Evolutionary conservation across 257 asterid species (phyloP).

Genomic region (Nemophila menziesii): DNA sequence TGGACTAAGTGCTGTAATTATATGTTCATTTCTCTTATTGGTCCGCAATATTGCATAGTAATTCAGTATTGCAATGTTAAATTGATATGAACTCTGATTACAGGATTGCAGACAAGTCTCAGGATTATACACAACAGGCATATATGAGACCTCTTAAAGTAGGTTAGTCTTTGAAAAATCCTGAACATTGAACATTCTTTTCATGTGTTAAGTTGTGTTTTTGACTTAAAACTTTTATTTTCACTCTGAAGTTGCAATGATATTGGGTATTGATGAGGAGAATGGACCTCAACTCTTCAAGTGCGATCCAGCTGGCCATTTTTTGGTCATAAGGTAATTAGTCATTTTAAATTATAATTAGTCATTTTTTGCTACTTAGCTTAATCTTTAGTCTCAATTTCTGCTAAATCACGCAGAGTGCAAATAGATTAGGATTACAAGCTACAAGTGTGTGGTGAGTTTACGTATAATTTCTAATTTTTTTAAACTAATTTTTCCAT

Average conservation of each 20-base stretch:
- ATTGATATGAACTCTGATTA: not conserved
- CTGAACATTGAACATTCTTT: not conserved
- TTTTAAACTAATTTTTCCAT: too few relatives aligned
- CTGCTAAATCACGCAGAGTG: too few relatives aligned
- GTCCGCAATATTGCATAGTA: not conserved
- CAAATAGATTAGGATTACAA: too few relatives aligned
- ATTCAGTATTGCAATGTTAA: not conserved
- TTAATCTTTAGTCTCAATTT: too few relatives aligned
- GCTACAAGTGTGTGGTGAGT: too few relatives aligned
- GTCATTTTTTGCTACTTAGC: too few relatives aligned
- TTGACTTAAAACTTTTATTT: constrained; percentile 3
- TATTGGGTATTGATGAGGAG: constrained; percentile 93
- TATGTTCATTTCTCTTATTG: constrained; percentile 2
- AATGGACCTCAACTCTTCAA: constrained; percentile 96
- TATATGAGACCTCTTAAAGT: constrained; percentile 99
- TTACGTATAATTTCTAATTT: too few relatives aligned
- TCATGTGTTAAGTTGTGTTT: constrained; percentile 5
- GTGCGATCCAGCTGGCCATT: constrained; percentile 99
- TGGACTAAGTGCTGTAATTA: not conserved
- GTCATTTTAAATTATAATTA: too few relatives aligned
- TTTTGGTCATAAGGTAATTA: constrained; percentile 87
- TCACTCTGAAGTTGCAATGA: constrained; percentile 63
- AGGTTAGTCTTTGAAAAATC: constrained; percentile 41
- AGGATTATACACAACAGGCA: constrained; percentile 98
- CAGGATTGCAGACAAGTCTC: constrained; percentile 99